Conservation (phyloP, 2,329 filamentous ascomycete species). For the Colletotrichum karsti region DNA sequence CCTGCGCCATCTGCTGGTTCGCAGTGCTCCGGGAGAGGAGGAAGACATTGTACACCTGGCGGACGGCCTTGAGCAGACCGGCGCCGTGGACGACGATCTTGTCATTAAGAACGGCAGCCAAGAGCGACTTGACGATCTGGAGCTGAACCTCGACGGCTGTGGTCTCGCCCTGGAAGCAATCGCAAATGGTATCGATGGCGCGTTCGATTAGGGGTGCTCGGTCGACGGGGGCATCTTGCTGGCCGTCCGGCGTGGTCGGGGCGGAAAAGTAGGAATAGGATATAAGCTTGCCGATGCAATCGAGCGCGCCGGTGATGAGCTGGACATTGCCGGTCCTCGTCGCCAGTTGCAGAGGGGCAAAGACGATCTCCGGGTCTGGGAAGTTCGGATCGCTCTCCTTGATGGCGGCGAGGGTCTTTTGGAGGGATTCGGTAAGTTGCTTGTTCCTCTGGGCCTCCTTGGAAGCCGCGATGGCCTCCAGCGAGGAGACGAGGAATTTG, state of each 20-base stretch:
- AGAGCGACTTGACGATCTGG: slow-evolving; percentile 96
- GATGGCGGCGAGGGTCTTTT: slow-evolving; percentile 84
- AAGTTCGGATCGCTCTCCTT: slow-evolving; percentile 83
- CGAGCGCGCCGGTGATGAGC: slow-evolving; percentile 88
- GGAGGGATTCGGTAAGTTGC: slow-evolving; percentile 82
- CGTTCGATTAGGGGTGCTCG: slow-evolving; percentile 92
- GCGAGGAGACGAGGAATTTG: slow-evolving; percentile 92
- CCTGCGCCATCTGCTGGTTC: slow-evolving; percentile 97
- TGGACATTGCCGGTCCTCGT: slow-evolving; percentile 87
- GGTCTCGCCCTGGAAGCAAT: slow-evolving; percentile 97
- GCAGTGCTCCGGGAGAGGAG: slow-evolving; percentile 91
- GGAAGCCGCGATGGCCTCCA: slow-evolving; percentile 90
- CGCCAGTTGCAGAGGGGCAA: slow-evolving; percentile 88
- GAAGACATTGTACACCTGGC: slow-evolving; percentile 99
- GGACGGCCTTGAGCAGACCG: slow-evolving; percentile 93
- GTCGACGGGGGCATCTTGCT: slow-evolving; percentile 44
- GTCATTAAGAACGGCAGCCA: slow-evolving; percentile 96
- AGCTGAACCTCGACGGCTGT: slow-evolving; percentile 93
- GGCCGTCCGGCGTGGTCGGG: slow-evolving; percentile 56
- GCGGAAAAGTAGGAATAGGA: slow-evolving; percentile 98
- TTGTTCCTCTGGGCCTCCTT: slow-evolving; percentile 92
- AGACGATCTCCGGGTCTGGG: slow-evolving; percentile 91
- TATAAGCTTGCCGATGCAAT: slow-evolving; percentile 98
- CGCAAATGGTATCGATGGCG: slow-evolving; percentile 98
- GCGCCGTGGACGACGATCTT: slow-evolving; percentile 99